Percentiles rank a stretch among this genome's conserved stretches.
These are phyloP conservation scores for Arthrinium phaeospermum DNA, from an alignment of 2,329 filamentous ascomycete genomes.

Conservation along the genomic window DNA sequence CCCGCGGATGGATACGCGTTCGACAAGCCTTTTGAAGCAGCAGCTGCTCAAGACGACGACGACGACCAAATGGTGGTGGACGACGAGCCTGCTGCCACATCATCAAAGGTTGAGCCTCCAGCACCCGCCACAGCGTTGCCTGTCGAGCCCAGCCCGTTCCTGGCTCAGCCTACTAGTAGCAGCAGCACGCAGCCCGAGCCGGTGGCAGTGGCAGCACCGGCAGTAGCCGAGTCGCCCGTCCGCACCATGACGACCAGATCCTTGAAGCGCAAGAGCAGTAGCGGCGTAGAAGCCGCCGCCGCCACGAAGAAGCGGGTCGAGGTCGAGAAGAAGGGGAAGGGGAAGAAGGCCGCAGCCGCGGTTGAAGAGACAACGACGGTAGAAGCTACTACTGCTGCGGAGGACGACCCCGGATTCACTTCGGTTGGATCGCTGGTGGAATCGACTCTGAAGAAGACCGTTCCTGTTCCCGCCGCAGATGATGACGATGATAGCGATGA, in stretches of 20 bases:
- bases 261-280: conserved; percentile 52
- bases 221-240: conserved; percentile 26
- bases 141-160: conserved; percentile 31
- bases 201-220: conserved; percentile 21
- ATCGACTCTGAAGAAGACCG: conserved; percentile 10
- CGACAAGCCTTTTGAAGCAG: conserved; percentile 28
- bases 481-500: conserved; percentile 54
- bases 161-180: conserved; percentile 25
- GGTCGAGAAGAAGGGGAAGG: conserved; percentile 36
- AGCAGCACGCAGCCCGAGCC: conserved; percentile 31
- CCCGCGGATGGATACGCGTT: conserved; percentile 33
- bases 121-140: conserved; percentile 21
- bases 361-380: conserved; percentile 12
- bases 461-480: conserved; percentile 36
- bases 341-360: conserved; percentile 26
- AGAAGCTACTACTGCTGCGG: not conserved
- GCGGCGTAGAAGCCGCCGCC: conserved; percentile 39
- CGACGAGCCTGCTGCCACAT: conserved; percentile 23
- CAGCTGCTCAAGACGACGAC: conserved; percentile 14
- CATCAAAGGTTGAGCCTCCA: conserved; percentile 20
- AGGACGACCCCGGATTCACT: conserved; percentile 24
- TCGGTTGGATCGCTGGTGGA: conserved; percentile 23
- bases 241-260: conserved; percentile 28
- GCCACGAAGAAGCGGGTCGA: conserved; percentile 43
- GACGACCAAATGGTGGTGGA: conserved; percentile 9